A percentile compares a stretch with the other conserved stretches of the same genome.
These are phyloP conservation scores for Musa beccarii DNA, from an alignment of 176 grass and related monocot genomes.

Conservation along the genomic window DNA sequence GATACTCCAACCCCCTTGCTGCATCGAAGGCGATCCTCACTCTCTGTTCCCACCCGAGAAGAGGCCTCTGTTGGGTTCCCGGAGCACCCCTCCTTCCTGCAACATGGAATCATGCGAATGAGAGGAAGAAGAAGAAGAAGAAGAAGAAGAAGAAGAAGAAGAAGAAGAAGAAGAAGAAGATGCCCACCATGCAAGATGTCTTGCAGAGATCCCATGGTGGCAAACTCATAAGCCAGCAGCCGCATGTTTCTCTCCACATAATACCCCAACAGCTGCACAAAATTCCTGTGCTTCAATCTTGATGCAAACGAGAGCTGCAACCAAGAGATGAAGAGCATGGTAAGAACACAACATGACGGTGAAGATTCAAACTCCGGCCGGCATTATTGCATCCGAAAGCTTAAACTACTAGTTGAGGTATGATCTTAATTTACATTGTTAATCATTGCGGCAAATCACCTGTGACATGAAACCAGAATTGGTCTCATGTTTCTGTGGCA, in stretches of 20 bases:
- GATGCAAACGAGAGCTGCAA: not conserved
- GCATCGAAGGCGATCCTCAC: not conserved
- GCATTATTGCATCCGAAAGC: not conserved
- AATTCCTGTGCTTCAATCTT: not conserved
- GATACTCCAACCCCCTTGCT: not conserved
- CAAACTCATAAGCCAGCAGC: not conserved
- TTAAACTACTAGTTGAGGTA: too few relatives aligned
- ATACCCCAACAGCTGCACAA: not conserved
- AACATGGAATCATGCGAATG: not conserved
- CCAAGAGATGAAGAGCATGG: not conserved
- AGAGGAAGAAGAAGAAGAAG: not conserved
- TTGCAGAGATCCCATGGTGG: not conserved
- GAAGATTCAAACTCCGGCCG: not conserved
- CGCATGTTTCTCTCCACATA: not conserved
- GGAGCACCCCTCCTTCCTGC: not conserved
- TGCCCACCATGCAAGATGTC: too few relatives aligned
- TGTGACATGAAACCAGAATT: not conserved
- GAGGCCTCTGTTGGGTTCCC: not conserved
- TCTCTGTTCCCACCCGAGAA: not conserved
- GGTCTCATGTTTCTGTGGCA: not conserved
- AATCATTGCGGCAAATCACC: not conserved
- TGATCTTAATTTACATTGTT: too few relatives aligned
- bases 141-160: not conserved
- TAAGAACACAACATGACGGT: not conserved
- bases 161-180: too few relatives aligned